Base-by-base conservation (phyloP, 352 stramenopile genomes). In the Globisporangium orthogonon region DNA sequence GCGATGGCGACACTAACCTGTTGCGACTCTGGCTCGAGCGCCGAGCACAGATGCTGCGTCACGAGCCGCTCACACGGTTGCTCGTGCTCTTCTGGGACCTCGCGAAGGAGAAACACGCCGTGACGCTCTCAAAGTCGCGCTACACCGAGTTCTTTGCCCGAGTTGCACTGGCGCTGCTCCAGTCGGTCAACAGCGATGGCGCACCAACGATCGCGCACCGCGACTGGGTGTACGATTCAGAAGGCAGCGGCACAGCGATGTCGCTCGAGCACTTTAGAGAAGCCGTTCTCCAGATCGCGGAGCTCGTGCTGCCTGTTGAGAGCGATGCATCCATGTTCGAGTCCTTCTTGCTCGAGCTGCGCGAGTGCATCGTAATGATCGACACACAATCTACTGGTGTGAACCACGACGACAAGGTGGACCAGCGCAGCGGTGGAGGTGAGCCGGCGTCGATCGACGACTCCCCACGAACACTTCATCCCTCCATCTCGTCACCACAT, bases 211-310 rank as follows among this genome's bases (percentile, higher is more conserved):
- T 85, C 30, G 77, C 75, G 0, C 54, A 71, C 45, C 66, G 76
- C 11, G 81, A 91, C 65, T 89, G 81, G 81, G 57, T 79, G n/a
- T 91, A 91, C 65, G 81, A 91, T 61, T 69, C 68, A 4, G 65
- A 74, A 61, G 66, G 65, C 13, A 15, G 52, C 47, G 47, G 41
- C 13, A 57, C 54, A 6, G 50, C 52, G 4, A 69, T 91, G 61
- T 54, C 61, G 49, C 39, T 69, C 13, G 74, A 78, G 44, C 62
- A 74, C 50, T 89, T 91, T 46, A 62, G 72, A 18, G 79, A 87
- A 28, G 71, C 81, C 3, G 45, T 89, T 15, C 70, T 89, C 60
- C 70, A 87, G 48, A 46, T 84, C 28, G 73, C 77, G 4, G 81
- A 89, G 33, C 65, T 91, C 28, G 35, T 88, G 46, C 62, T 91